These are phyloP conservation scores for Heteromeles arbutifolia DNA, from an alignment of 306 rosid genomes.

Conservation along the genomic window DNA sequence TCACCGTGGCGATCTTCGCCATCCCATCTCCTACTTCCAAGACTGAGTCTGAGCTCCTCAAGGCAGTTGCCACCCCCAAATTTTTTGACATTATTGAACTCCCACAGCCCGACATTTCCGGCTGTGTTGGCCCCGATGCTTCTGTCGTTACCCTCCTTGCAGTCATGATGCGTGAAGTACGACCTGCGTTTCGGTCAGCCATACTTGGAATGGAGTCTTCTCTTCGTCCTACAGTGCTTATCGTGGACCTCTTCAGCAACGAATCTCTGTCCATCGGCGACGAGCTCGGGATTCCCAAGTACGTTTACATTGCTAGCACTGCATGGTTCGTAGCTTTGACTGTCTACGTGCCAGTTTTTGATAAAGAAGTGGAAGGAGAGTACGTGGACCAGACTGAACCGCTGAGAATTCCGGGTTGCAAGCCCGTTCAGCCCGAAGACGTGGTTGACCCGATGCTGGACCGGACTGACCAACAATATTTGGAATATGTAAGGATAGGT, in stretches of 20 bases:
- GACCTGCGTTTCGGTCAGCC: background rate
- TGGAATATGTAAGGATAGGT: background rate
- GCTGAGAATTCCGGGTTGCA: constrained; percentile 34
- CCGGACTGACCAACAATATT: constrained; percentile 18
- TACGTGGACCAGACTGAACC: constrained; percentile 27
- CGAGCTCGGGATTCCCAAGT: constrained; percentile 36
- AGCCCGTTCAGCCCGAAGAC: constrained; percentile 30
- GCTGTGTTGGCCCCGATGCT: background rate
- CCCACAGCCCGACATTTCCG: constrained; percentile 14
- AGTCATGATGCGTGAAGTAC: constrained; percentile 25
- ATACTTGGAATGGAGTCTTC: background rate
- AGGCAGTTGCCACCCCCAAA: background rate
- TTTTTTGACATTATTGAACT: constrained; percentile 28
- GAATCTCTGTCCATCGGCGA: constrained; percentile 36
- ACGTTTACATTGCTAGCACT: constrained; percentile 27
- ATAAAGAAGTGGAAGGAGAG: constrained; percentile 22
- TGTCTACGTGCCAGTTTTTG: constrained; percentile 14
- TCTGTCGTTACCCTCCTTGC: background rate
- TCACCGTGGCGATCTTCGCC: constrained; percentile 35
- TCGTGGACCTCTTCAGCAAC: constrained; percentile 48
- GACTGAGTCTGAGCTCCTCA: constrained; percentile 19
- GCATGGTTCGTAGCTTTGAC: constrained; percentile 42
- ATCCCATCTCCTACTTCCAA: constrained; percentile 21
- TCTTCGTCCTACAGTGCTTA: constrained; percentile 27
- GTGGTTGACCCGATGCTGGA: constrained; percentile 25